Evolutionary conservation across 805 yeast genomes (phyloP).

Genomic region (Torulaspora indica): DNA sequence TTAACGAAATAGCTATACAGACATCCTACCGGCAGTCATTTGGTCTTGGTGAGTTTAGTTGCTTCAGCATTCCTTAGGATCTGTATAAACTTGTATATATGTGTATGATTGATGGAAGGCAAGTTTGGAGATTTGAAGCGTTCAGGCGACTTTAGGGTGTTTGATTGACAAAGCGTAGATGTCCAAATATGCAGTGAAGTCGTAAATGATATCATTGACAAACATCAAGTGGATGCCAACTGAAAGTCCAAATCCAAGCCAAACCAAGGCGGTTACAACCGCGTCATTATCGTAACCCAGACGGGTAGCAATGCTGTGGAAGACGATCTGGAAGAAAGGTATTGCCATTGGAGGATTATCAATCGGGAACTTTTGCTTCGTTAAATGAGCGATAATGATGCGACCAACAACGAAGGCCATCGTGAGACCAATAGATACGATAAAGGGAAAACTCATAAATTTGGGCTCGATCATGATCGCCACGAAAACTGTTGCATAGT

Average conservation of each 20-base stretch:
- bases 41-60: background rate
- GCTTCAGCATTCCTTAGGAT: constrained; percentile 5
- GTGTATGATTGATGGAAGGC: constrained; percentile 13
- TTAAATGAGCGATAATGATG: constrained; percentile 81
- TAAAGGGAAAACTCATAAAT: constrained; percentile 50
- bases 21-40: constrained; percentile 1
- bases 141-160: constrained; percentile 52
- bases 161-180: constrained; percentile 82
- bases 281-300: constrained; percentile 36
- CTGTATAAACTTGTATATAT: constrained; percentile 20
- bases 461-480: constrained; percentile 50
- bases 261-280: constrained; percentile 49
- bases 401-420: constrained; percentile 87
- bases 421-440: constrained; percentile 66
- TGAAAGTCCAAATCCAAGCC: constrained; percentile 65
- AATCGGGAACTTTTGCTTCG: constrained; percentile 71
- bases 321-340: constrained; percentile 47
- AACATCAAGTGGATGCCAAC: constrained; percentile 65
- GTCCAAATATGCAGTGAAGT: constrained; percentile 74
- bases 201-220: constrained; percentile 72
- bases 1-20: constrained; percentile 13
- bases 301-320: constrained; percentile 27
- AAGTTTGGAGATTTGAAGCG: constrained; percentile 1
- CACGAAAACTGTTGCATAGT: constrained; percentile 45
- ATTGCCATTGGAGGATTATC: constrained; percentile 65